Conservation (phyloP, 1,284 basidiomycete species). For the Pholiota adiposa region DNA sequence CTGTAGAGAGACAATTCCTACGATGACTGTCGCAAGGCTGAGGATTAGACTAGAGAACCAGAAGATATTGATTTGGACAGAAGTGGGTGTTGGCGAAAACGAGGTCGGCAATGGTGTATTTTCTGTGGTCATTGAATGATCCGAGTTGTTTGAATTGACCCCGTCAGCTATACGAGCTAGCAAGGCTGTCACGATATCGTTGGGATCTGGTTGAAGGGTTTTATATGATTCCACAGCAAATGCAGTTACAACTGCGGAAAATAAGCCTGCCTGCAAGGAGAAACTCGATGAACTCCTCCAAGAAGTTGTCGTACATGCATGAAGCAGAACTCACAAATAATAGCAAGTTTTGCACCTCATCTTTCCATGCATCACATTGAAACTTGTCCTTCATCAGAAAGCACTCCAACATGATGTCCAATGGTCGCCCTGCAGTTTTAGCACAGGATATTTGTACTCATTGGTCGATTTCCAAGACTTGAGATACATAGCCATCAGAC, state of each 20-base stretch:
- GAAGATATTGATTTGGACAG: conserved; percentile 25
- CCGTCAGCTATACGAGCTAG: conserved; percentile 16
- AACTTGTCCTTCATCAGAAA: conserved; percentile 22
- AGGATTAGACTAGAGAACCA: conserved; percentile 30
- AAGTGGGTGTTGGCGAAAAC: not conserved
- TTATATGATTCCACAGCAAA: conserved; percentile 27
- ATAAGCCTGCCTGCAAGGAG: conserved; percentile 24
- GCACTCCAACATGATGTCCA: conserved; percentile 21
- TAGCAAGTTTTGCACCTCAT: conserved; percentile 28
- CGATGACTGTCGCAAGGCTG: conserved; percentile 25
- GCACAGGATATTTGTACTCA: conserved; percentile 20
- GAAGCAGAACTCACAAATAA: conserved; percentile 22
- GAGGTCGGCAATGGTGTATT: not conserved
- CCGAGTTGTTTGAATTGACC: conserved; percentile 11
- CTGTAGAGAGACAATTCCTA: conserved; percentile 29
- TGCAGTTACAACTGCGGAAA: conserved; percentile 28
- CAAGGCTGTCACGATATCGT: conserved; percentile 15
- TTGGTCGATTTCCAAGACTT: conserved; percentile 18
- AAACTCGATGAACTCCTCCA: not conserved
- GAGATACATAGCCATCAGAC: not conserved
- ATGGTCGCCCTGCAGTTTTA: conserved; percentile 16
- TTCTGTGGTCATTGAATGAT: not conserved
- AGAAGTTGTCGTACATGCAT: not conserved
- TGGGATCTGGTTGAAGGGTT: conserved; percentile 19
- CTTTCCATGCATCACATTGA: conserved; percentile 26